Evolutionary conservation across 1,139 yeast genomes (phyloP).

Genomic region (Protomyces pachydermus): DNA sequence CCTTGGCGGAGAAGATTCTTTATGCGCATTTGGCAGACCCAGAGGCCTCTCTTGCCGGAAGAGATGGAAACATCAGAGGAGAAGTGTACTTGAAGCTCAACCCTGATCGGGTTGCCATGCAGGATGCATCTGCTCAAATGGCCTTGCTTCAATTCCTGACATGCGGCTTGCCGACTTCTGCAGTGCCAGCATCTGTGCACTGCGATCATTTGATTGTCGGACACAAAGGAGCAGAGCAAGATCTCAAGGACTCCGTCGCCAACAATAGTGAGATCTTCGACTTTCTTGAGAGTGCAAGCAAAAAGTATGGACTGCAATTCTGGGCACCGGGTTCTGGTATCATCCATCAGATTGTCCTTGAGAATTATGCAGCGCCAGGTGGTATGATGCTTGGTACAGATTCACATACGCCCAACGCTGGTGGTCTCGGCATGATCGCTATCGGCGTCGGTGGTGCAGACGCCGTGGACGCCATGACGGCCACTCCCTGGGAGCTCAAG

Average conservation of each 20-base stretch:
- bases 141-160: conserved; percentile 96
- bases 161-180: conserved; percentile 77
- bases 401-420: conserved; percentile 96
- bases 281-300: conserved; percentile 83
- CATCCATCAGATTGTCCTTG: conserved; percentile 93
- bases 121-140: conserved; percentile 98
- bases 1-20: conserved; percentile 87
- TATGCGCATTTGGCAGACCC: conserved; percentile 87
- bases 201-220: conserved; percentile 98
- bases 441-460: conserved; percentile 99
- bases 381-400: conserved; percentile 99
- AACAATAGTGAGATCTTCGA: conserved; percentile 92
- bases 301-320: conserved; percentile 89
- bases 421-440: conserved; percentile 95
- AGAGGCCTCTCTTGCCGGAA: conserved; percentile 61
- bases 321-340: conserved; percentile 99
- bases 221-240: conserved; percentile 79
- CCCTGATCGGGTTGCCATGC: conserved; percentile 99
- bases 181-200: conserved; percentile 92
- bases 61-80: conserved; percentile 65
- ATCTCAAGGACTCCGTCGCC: conserved; percentile 67
- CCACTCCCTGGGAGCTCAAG: conserved; percentile 98
- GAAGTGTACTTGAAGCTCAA: conserved; percentile 75
- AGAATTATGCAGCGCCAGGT: conserved; percentile 93
- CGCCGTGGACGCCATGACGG: conserved; percentile 94